Percentiles rank a stretch among this genome's conserved stretches.
Conservation (phyloP, 495 filamentous ascomycete species). For the Neurospora sp. region DNA sequence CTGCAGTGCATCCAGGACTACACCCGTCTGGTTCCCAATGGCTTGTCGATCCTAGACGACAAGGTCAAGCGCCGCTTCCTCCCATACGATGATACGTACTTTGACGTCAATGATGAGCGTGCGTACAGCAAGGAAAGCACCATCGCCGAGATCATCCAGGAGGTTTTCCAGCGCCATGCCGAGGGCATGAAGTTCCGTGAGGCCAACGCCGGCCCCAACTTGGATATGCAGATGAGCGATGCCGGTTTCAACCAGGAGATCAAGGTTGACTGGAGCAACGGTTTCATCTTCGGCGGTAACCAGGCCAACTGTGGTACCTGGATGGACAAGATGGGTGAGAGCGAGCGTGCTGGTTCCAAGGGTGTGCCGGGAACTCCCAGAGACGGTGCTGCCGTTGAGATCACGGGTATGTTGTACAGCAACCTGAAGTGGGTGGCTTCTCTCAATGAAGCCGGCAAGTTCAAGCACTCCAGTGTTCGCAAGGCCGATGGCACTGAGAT, state of each 20-base stretch:
- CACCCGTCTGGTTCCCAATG: constrained; percentile 70
- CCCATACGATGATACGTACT: constrained; percentile 92
- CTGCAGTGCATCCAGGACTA: constrained; percentile 93
- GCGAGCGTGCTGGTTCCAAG: constrained; percentile 78
- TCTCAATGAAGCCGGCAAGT: constrained; percentile 55
- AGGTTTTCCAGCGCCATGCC: constrained; percentile 86
- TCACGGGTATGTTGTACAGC: constrained; percentile 86
- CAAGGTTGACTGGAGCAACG: constrained; percentile 84
- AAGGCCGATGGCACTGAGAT: constrained; percentile 49
- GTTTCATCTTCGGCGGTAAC: constrained; percentile 88
- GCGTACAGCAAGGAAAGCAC: constrained; percentile 78
- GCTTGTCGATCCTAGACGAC: constrained; percentile 62
- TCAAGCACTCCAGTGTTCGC: constrained; percentile 61
- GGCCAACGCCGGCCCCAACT: constrained; percentile 77
- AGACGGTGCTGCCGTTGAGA: constrained; percentile 92
- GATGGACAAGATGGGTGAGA: constrained; percentile 99
- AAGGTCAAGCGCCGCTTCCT: constrained; percentile 79
- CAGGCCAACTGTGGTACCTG: constrained; percentile 95
- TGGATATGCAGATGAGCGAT: constrained; percentile 89
- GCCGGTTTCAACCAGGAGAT: constrained; percentile 89
- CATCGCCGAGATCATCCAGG: constrained; percentile 82
- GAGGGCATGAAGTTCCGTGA: constrained; percentile 82
- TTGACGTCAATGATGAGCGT: constrained; percentile 63
- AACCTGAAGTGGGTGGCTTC: constrained; percentile 67
- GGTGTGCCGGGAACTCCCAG: constrained; percentile 92